Base-by-base conservation (phyloP, 768 basidiomycete species). In the Sporobolomyces roseus region DNA sequence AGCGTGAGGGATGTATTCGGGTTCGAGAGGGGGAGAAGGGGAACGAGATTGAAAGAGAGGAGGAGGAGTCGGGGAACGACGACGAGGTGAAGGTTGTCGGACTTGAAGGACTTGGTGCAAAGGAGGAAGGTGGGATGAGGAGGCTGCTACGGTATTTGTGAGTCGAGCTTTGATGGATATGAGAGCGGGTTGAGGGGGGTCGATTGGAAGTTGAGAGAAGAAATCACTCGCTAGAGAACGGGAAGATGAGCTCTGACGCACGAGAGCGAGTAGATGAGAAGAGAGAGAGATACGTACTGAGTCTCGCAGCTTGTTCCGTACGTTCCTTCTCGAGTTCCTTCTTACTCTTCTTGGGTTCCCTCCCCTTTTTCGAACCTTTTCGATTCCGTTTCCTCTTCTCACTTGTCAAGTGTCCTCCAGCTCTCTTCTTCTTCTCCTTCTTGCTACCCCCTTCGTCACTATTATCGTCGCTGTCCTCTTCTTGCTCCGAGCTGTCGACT, bases 81-180 rank as follows among this genome's bases (percentile, higher is more conserved):
- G 8, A 8, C 52, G 30, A 53, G 30, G 3, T 6, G 52, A 33
- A 53, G 54, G 54, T 25, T 36, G 35, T 55, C 38, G 17, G 7
- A 55, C 54, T 4, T 35, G 4, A 35, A 55, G 54, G 21, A 55
- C 54, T 36, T 55, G 54, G n/a, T 55, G 54, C 33, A 8, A 35
- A 3, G 54, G 7, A 4, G 53, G 54, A 25, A 64, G 23, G 27
- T 36, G n/a, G 16, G 32, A 16, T 14, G 63, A 49, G 4, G 21
- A 3, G 5, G 23, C 27, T 9, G 63, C 63, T 25, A 49, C 16
- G 1, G 10, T 17, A 45, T 64, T 64, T 9, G 41, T 41, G 2
- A 64, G 16, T 21, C 54, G 23, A 16, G 45, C 46, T 33, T 64
- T 64, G 45, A 41, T 16, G 7, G 33, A 33, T 4, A 55, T 3